These are phyloP conservation scores for Diplodia intermedia DNA, from an alignment of 2,329 filamentous ascomycete genomes.

Conservation along the genomic window DNA sequence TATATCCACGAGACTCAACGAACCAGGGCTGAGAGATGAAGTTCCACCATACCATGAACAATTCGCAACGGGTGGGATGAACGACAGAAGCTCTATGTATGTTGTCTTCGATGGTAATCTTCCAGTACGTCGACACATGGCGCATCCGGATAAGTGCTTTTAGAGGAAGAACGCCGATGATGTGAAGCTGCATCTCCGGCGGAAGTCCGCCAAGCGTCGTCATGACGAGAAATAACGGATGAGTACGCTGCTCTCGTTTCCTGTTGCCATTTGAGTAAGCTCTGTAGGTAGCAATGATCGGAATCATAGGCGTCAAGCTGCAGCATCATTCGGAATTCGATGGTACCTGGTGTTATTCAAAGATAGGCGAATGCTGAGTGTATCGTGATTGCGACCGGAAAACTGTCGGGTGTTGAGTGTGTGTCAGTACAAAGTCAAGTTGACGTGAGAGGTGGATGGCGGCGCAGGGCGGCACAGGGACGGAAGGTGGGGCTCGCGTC, in stretches of 20 bases:
- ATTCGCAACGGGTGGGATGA: background rate
- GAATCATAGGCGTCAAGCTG: background rate
- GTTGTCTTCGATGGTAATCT: background rate
- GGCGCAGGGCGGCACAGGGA: background rate
- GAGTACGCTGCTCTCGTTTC: background rate
- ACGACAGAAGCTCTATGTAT: background rate
- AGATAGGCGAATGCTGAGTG: background rate
- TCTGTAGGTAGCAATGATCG: background rate
- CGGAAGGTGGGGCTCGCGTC: constrained; percentile 15
- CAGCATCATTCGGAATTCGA: background rate
- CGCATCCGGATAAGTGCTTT: constrained; percentile 8
- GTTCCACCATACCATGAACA: background rate
- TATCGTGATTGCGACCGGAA: background rate
- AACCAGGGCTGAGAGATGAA: background rate
- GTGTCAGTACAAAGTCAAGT: background rate
- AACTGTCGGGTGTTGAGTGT: background rate
- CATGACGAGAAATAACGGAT: background rate
- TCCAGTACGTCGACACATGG: background rate
- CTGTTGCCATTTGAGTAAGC: background rate
- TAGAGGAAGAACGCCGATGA: background rate
- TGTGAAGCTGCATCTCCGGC: background rate
- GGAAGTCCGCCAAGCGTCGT: background rate
- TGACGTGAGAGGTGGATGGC: background rate
- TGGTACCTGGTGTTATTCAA: background rate
- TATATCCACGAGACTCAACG: background rate